These are phyloP conservation scores for Linderniella brevidens DNA, from an alignment of 257 asterid genomes.

Conservation along the genomic window DNA sequence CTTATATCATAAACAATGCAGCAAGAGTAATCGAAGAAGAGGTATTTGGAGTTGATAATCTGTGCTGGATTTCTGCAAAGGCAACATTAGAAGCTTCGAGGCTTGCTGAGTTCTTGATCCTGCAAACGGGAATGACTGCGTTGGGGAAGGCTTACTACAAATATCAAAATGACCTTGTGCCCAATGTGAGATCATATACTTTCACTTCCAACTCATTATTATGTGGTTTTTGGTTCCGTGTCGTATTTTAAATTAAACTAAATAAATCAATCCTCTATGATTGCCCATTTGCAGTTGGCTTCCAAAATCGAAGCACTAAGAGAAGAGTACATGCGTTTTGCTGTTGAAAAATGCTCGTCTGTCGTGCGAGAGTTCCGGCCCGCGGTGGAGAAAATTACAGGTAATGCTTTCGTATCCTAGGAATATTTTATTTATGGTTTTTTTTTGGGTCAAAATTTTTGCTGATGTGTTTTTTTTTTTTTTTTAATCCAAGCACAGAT, in stretches of 20 bases:
- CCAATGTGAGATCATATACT: constrained; percentile 47
- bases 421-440: not conserved
- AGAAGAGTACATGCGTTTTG: constrained; percentile 82
- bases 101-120: constrained; percentile 66
- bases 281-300: constrained; percentile 50
- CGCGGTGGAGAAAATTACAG: constrained; percentile 86
- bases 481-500: constrained; percentile 36
- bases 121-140: constrained; percentile 96
- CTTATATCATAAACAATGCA: constrained; percentile 21
- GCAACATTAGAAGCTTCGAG: constrained; percentile 77
- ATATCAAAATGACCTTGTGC: constrained; percentile 69
- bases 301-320: constrained; percentile 87
- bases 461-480: constrained; percentile 13
- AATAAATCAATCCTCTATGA: constrained; percentile 5
- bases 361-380: constrained; percentile 43
- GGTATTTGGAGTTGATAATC: constrained; percentile 78
- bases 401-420: constrained; percentile 18
- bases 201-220: constrained; percentile 8
- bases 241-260: not conserved
- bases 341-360: constrained; percentile 67
- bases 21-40: constrained; percentile 98
- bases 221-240: constrained; percentile 5
- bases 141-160: constrained; percentile 83
- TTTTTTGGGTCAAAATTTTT: not conserved
- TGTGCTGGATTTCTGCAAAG: constrained; percentile 91